phyloP scores from a whole-genome alignment of 1,284 basidiomycete species.

The Leucoagaricus sp. region DNA sequence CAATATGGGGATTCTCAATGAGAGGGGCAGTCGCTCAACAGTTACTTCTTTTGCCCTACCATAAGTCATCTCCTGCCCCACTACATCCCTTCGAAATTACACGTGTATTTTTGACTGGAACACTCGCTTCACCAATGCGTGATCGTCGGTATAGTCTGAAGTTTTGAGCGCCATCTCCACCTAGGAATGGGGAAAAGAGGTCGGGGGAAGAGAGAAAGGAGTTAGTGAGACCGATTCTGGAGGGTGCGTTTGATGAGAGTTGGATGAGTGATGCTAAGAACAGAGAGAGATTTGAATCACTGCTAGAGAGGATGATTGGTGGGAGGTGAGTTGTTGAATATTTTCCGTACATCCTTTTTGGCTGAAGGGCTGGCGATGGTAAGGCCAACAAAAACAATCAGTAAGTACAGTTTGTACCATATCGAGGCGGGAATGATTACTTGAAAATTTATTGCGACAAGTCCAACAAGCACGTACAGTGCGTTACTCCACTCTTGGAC shows the following conservation, averaged over 20 bases:
- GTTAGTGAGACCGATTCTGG: constrained; percentile 30
- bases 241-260: constrained; percentile 34
- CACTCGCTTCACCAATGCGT: constrained; percentile 23
- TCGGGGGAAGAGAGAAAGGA: constrained; percentile 32
- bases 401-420: constrained; percentile 24
- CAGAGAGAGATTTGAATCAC: constrained; percentile 27
- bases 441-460: constrained; percentile 18
- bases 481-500: constrained; percentile 12
- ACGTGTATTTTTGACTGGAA: constrained; percentile 40
- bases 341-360: background rate
- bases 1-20: constrained; percentile 47
- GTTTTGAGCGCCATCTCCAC: constrained; percentile 5
- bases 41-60: constrained; percentile 43
- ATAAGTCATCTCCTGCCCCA: constrained; percentile 28
- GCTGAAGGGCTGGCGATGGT: background rate
- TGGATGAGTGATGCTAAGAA: constrained; percentile 35
- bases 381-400: constrained; percentile 30
- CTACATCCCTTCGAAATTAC: constrained; percentile 40
- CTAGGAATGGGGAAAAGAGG: constrained; percentile 2
- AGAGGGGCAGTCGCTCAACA: constrained; percentile 45
- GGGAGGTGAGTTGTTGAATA: constrained; percentile 27
- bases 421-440: too few species aligned
- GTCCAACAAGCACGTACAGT: constrained; percentile 37
- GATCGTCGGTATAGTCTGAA: constrained; percentile 1
- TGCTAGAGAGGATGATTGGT: constrained; percentile 28